These are phyloP conservation scores for Lunularia cruciata DNA, from an alignment of 225 moss, liverwort and hornwort genomes.

Conservation along the genomic window DNA sequence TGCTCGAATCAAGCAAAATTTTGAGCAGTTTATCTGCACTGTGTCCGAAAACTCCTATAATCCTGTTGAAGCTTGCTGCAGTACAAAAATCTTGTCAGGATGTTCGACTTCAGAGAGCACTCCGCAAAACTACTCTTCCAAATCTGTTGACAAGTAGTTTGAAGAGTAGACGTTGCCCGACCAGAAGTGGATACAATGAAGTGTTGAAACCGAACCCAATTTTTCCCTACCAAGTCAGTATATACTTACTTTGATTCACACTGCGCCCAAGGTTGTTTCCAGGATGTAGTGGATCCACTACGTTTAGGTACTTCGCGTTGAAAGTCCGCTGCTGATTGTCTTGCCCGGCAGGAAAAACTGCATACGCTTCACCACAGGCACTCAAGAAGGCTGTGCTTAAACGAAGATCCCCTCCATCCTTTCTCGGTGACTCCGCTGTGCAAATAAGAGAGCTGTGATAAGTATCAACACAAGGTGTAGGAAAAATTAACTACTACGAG, in stretches of 20 bases:
- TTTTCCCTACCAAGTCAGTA: not conserved
- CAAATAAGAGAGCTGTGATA: not conserved
- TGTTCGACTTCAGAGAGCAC: not conserved
- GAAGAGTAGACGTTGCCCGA: too few species aligned
- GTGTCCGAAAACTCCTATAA: slow-evolving; percentile 56
- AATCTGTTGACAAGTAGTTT: slow-evolving; percentile 36
- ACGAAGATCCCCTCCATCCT: slow-evolving; percentile 58
- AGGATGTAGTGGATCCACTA: slow-evolving; percentile 73
- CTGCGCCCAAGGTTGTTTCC: slow-evolving; percentile 94
- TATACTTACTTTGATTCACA: slow-evolving; percentile 59
- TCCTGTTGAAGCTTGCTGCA: slow-evolving; percentile 76
- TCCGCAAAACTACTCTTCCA: not conserved
- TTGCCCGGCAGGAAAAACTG: slow-evolving; percentile 31
- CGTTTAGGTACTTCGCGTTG: slow-evolving; percentile 61
- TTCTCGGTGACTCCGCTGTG: slow-evolving; percentile 54
- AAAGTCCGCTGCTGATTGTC: slow-evolving; percentile 52
- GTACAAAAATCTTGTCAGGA: slow-evolving; percentile 24
- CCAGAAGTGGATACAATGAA: too few species aligned
- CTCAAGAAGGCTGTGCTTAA: slow-evolving; percentile 68
- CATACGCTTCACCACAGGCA: slow-evolving; percentile 53
- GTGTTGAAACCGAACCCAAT: not conserved
- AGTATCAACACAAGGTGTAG: not conserved
- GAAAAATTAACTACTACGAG: not conserved
- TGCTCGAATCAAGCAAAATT: slow-evolving; percentile 46
- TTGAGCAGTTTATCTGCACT: slow-evolving; percentile 64